Base-by-base conservation (phyloP, 2,329 filamentous ascomycete species). In the Aureobasidium sp. region DNA sequence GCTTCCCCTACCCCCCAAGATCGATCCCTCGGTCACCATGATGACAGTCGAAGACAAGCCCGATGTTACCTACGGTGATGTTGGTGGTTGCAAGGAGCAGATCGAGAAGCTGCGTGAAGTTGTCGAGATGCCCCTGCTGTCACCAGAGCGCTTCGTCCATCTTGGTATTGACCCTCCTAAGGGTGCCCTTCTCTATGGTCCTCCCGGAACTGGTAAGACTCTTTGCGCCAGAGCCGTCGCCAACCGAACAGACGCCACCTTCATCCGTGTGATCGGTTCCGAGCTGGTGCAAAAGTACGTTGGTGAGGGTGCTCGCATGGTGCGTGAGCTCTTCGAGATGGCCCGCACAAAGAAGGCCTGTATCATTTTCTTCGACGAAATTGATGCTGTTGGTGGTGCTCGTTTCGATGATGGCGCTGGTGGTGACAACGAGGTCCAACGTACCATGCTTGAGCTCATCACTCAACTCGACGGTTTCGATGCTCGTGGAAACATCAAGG, bases 31-130 rank as follows among this genome's bases (percentile, higher is more conserved):
- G 69, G 94, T 99, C 68, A 99, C 94, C 42, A 99, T 99, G 94
- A 99, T 99, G 94, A 97, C 94, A 56, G 94, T 99, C 67, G 94
- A 99, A 80, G 94, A 99, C 80, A 99, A 99, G 82, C 94, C 94
- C 17, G 94, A 99, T 75, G 94, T 99, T 65, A 99, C 94, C 66
- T 99, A 99, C 71, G 94, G 94, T 69, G 94, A 99, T 80, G 93
- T 99, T 44, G 94, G 94, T 78, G 94, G 94, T 62, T 97, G 92
- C 84, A 99, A 99, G 79, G 94, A 99, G 78, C 94, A 99, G 78
- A 96, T 99, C 44, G 94, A 99, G 82, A 99, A 99, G 83, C 84
- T 99, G 68, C 85, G 94, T 75, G 94, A 99, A 78, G 94, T 99
- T 60, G 94, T 99, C 62, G 94, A 99, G 79, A 97, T 97, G 91